Percentiles rank a stretch among this genome's conserved stretches.
Conservation (phyloP, 352 stramenopile genomes). For the Phytophthora colocasiae region DNA sequence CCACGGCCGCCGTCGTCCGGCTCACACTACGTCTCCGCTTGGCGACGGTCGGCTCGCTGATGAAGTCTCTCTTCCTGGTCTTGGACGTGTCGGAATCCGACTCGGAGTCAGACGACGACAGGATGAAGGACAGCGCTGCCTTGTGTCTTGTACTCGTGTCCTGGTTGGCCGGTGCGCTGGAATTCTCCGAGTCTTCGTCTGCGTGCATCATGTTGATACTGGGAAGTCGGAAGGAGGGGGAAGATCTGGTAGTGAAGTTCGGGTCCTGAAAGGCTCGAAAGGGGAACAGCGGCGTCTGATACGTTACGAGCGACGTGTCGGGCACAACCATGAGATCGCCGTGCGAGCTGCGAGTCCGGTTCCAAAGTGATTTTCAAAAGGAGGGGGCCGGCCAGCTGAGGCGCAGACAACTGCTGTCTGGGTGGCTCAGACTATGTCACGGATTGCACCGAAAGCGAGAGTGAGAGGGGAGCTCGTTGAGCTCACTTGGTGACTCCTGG, state of each 20-base stretch:
- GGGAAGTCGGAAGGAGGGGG: slow-evolving; percentile 17
- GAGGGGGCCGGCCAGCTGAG: slow-evolving; percentile 16
- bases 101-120: slow-evolving; percentile 42
- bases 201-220: slow-evolving; percentile 32
- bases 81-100: slow-evolving; percentile 22
- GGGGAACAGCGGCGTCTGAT: slow-evolving; percentile 22
- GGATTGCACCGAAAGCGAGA: slow-evolving; percentile 43
- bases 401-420: slow-evolving; percentile 31
- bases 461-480: slow-evolving; percentile 16
- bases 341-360: slow-evolving; percentile 17
- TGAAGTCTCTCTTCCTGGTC: slow-evolving; percentile 23
- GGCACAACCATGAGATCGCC: slow-evolving; percentile 30
- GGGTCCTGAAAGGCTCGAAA: slow-evolving; percentile 17
- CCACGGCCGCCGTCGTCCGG: not conserved
- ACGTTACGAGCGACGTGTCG: slow-evolving; percentile 27
- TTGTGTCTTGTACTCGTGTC: slow-evolving; percentile 28
- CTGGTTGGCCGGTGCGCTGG: slow-evolving; percentile 10
- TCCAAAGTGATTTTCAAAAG: slow-evolving; percentile 37
- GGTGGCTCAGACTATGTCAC: slow-evolving; percentile 47
- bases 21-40: slow-evolving; percentile 31
- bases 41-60: slow-evolving; percentile 20
- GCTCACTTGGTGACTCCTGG: not conserved
- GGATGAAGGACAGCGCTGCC: slow-evolving; percentile 42
- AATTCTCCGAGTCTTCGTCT: slow-evolving; percentile 22
- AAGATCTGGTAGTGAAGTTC: slow-evolving; percentile 11